phyloP scores from a whole-genome alignment of 1,139 yeast genomes.

The Ashbya aceris region DNA sequence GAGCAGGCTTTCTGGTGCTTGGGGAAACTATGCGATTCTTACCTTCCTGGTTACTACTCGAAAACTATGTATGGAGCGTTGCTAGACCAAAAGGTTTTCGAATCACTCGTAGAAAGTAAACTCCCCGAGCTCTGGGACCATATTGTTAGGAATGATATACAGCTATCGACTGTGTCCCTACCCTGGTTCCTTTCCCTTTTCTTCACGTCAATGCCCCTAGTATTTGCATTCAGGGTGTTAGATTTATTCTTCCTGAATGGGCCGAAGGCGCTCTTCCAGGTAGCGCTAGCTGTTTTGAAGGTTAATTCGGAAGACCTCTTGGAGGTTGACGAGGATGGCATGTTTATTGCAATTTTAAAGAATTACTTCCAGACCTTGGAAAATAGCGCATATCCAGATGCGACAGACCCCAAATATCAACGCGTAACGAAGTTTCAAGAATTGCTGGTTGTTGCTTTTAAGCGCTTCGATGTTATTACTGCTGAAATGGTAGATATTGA shows the following conservation, averaged over 20 bases:
- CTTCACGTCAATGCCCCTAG: constrained; percentile 88
- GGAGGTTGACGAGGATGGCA: constrained; percentile 83
- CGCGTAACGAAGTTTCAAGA: constrained; percentile 82
- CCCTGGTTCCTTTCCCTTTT: constrained; percentile 95
- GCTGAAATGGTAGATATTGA: constrained; percentile 64
- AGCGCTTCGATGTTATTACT: constrained; percentile 74
- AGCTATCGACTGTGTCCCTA: constrained; percentile 84
- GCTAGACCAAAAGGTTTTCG: constrained; percentile 88
- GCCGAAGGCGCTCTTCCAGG: constrained; percentile 81
- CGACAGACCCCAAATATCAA: constrained; percentile 54
- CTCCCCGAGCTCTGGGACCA: constrained; percentile 88
- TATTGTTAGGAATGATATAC: constrained; percentile 70
- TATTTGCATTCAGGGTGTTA: constrained; percentile 82
- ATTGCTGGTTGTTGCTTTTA: constrained; percentile 81
- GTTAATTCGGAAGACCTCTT: constrained; percentile 79
- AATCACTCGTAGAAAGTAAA: constrained; percentile 77
- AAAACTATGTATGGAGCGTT: constrained; percentile 97
- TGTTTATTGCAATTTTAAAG: constrained; percentile 76
- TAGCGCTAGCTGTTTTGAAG: constrained; percentile 79
- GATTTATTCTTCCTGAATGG: constrained; percentile 92
- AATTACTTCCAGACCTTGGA: constrained; percentile 72
- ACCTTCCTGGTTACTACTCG: constrained; percentile 93
- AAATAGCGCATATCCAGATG: constrained; percentile 69
- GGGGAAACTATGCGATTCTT: constrained; percentile 68
- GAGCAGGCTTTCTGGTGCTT: constrained; percentile 97